These are phyloP conservation scores for Lagenaria siceraria DNA, from an alignment of 306 rosid species.

Conservation along the genomic window DNA sequence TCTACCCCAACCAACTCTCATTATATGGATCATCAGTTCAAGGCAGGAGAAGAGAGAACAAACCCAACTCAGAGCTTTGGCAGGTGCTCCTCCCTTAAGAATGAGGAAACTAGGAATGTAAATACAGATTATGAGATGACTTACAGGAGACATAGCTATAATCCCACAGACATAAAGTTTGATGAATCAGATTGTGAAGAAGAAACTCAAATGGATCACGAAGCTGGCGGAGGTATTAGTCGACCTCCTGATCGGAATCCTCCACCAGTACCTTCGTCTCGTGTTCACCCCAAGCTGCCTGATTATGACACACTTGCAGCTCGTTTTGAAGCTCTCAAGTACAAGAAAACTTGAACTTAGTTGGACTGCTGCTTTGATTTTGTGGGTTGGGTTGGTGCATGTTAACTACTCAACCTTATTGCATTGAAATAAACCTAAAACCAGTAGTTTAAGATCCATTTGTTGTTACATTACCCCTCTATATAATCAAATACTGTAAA, in stretches of 20 bases:
- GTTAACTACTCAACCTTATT: neutral
- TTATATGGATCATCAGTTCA: conserved; percentile 12
- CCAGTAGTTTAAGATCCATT: neutral
- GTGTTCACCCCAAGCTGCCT: conserved; percentile 83
- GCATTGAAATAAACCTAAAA: neutral
- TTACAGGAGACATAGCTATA: conserved; percentile 64
- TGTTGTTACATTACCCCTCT: neutral
- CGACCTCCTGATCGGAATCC: conserved; percentile 45
- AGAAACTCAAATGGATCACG: conserved; percentile 34
- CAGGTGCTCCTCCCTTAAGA: conserved; percentile 22
- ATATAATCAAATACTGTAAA: conserved; percentile 5
- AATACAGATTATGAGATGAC: conserved; percentile 14
- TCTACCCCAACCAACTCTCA: neutral
- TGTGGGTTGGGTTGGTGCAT: neutral
- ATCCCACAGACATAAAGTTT: conserved; percentile 50
- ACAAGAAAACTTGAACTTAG: conserved; percentile 32
- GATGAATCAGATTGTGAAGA: conserved; percentile 83
- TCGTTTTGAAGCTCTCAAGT: conserved; percentile 76
- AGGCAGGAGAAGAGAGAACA: conserved; percentile 19
- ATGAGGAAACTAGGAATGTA: conserved; percentile 18
- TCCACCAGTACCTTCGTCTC: conserved; percentile 42
- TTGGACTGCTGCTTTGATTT: neutral
- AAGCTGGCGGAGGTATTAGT: conserved; percentile 14
- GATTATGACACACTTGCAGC: conserved; percentile 80
- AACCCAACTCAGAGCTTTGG: conserved; percentile 35